phyloP scores from a whole-genome alignment of 495 filamentous ascomycete genomes.

The Penicillium malachiteum region DNA sequence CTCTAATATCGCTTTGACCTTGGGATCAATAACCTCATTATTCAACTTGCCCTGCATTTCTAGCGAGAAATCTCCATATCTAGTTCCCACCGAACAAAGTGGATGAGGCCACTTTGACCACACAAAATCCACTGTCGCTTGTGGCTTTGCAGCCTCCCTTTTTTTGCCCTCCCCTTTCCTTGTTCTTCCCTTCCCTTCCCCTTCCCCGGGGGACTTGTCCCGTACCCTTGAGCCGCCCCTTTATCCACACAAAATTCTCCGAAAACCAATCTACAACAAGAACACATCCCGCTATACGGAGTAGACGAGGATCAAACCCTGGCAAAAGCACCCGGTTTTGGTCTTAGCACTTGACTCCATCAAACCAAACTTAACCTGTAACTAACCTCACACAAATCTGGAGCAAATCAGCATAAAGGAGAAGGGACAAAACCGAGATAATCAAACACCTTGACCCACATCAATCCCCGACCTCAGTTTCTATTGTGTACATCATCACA shows the following conservation, averaged over 20 bases:
- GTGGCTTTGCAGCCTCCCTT: neutral
- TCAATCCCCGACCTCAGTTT: slow-evolving; percentile 14
- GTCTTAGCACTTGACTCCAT: neutral
- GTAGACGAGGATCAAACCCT: slow-evolving; percentile 1
- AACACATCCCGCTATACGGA: neutral
- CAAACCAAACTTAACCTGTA: slow-evolving; percentile 1
- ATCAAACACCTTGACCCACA: slow-evolving; percentile 10
- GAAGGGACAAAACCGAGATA: neutral
- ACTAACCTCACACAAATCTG: neutral
- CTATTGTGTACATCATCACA: neutral
- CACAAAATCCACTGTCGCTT: neutral
- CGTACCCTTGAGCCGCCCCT: neutral
- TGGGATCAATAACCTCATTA: slow-evolving; percentile 13
- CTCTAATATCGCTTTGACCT: slow-evolving; percentile 2
- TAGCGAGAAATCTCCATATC: neutral
- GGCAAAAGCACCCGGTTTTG: neutral
- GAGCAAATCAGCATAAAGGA: too few species aligned
- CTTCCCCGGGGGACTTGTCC: slow-evolving; percentile 1
- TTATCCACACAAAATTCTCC: slow-evolving; percentile 4
- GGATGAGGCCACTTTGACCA: neutral
- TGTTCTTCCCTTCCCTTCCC: neutral
- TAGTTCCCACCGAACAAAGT: neutral
- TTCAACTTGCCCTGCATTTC: too few species aligned
- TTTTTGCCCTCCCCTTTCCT: neutral
- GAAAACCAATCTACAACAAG: neutral